Evolutionary conservation across 2,329 filamentous ascomycete species (phyloP), one percentile per base, ranked within the genome.

Genomic region (Grosmannia huntii): DNA sequence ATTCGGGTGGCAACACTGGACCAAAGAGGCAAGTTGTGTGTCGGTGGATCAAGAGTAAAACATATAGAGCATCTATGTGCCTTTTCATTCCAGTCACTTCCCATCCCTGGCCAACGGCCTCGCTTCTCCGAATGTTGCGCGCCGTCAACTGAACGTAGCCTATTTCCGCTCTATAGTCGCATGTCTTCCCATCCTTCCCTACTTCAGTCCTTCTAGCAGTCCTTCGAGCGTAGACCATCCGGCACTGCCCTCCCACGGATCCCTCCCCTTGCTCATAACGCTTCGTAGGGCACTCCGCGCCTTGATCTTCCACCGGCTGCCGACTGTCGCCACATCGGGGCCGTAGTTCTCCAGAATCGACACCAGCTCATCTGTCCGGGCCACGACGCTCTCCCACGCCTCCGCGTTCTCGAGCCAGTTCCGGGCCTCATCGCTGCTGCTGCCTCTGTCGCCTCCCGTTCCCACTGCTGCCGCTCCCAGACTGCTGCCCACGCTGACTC

Each of bases 291-390:
- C 91, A 69, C 83, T 95, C 65, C 89, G 79, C 0, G 89, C 89
- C 79, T 96, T 97, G 62, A 88, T 88, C 70, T 82, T 87, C 94
- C 94, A 99, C 66, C 85, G 85, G 60, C 79, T 80, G 2, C 89
- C 89, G 2, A 96, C 84, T 33, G 82, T 67, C 62, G 84, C 82
- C 23, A 83, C 77, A 63, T 81, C 77, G 0, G 76, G 73, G 0
- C 88, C 88, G 65, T 90, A 84, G 68, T 86, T 90, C 72, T 94
- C 88, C 71, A 96, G 89, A 56, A 87, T 82, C 62, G 88, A 85
- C 0, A 94, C 89, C 49, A 97, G 72, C 67, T 89, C 84, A 58
- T 90, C 82, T 0, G 94, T 97, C 56, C 89, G 82, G 61, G 82
- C 77, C 3, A 95, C 89, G 5, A 95, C 83, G 0, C 77, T 76